These are phyloP conservation scores for Triticum turgidum DNA, from an alignment of 176 grass and related monocot genomes.

Conservation along the genomic window DNA sequence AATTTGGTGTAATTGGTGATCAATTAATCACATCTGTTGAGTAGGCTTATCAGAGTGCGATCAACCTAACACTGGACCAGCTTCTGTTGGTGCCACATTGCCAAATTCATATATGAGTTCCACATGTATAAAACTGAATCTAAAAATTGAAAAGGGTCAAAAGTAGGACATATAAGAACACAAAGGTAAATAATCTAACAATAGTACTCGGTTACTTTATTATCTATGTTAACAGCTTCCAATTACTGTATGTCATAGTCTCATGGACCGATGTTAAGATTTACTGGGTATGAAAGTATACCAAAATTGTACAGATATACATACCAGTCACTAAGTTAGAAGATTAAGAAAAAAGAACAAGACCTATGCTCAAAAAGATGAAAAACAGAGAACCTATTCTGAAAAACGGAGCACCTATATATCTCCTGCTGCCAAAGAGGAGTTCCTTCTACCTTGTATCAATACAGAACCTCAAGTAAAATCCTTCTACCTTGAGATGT, in stretches of 20 bases:
- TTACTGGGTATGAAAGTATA: no score
- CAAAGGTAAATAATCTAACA: background rate
- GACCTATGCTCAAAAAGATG: no score
- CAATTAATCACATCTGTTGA: background rate
- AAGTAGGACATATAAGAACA: background rate
- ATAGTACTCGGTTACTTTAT: background rate
- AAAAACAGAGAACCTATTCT: no score
- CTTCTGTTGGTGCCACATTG: background rate
- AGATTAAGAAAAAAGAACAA: no score
- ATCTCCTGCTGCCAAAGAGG: no score
- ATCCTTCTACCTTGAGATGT: no score
- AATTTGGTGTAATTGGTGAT: background rate
- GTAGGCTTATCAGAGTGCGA: background rate
- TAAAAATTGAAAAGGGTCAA: background rate
- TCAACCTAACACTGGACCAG: background rate
- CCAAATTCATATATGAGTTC: background rate
- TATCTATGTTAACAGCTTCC: background rate
- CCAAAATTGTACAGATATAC: no score
- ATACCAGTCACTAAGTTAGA: no score
- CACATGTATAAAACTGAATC: background rate
- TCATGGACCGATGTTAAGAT: no score
- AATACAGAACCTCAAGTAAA: no score
- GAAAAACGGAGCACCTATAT: no score
- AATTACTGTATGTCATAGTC: background rate
- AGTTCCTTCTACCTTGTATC: no score